phyloP scores from a whole-genome alignment of 805 yeast genomes.

The Metschnikowia lunata region DNA sequence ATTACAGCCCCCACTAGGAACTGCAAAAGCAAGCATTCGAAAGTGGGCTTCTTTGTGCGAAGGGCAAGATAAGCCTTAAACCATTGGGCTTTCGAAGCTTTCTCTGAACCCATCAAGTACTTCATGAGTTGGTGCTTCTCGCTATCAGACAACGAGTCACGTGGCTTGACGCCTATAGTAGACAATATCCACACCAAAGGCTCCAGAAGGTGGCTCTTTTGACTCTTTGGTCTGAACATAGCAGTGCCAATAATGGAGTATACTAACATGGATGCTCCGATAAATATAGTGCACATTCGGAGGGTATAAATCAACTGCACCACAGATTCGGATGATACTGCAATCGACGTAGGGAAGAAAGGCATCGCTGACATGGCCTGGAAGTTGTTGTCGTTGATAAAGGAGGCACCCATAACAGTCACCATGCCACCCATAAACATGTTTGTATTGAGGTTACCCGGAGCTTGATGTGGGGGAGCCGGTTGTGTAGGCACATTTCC shows the following conservation, averaged over 20 bases:
- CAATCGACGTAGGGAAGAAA: conserved; percentile 10
- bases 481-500: background rate
- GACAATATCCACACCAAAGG: conserved; percentile 1
- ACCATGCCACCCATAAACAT: conserved; percentile 61
- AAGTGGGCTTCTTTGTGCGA: conserved; percentile 25
- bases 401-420: conserved; percentile 57
- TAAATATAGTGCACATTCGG: background rate
- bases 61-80: conserved; percentile 26
- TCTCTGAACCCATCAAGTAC: conserved; percentile 17
- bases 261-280: conserved; percentile 3
- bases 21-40: conserved; percentile 32
- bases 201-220: background rate
- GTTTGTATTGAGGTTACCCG: conserved; percentile 23
- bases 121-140: conserved; percentile 15
- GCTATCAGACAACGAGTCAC: background rate
- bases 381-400: conserved; percentile 47
- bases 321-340: background rate
- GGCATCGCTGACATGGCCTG: conserved; percentile 49
- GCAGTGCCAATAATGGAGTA: background rate
- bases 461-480: background rate
- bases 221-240: background rate
- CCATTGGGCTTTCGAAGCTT: conserved; percentile 14
- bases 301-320: background rate
- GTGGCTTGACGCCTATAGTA: conserved; percentile 1
- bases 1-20: conserved; percentile 28